These are phyloP conservation scores for Primulina tabacum DNA, from an alignment of 257 asterid genomes.

Conservation along the genomic window DNA sequence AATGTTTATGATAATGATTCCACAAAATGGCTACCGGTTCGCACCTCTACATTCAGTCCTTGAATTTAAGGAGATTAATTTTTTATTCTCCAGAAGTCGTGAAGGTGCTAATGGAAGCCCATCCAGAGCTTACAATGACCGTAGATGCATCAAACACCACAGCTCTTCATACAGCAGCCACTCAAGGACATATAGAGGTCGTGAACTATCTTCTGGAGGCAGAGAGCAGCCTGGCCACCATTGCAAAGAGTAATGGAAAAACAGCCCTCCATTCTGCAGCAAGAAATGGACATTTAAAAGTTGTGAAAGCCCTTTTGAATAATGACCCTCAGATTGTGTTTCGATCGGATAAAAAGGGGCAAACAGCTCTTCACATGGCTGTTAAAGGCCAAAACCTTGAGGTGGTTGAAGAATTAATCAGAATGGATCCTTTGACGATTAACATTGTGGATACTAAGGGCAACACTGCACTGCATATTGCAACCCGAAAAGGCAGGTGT, in stretches of 20 bases:
- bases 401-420: slow-evolving; percentile 39
- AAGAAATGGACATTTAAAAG: slow-evolving; percentile 45
- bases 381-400: slow-evolving; percentile 48
- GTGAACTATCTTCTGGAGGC: slow-evolving; percentile 46
- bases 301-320: slow-evolving; percentile 39
- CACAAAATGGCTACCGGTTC: neutral
- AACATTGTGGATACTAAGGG: slow-evolving; percentile 53
- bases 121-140: slow-evolving; percentile 58
- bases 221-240: slow-evolving; percentile 48
- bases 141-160: slow-evolving; percentile 59
- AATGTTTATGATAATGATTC: neutral
- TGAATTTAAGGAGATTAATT: neutral
- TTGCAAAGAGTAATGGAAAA: slow-evolving; percentile 53
- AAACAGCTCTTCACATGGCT: slow-evolving; percentile 63
- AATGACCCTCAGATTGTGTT: slow-evolving; percentile 40
- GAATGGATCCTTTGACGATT: slow-evolving; percentile 33
- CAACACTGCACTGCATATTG: slow-evolving; percentile 46
- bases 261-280: slow-evolving; percentile 54
- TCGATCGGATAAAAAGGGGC: slow-evolving; percentile 50
- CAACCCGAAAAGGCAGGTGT: slow-evolving; percentile 48
- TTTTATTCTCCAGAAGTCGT: slow-evolving; percentile 40
- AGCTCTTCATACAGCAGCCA: slow-evolving; percentile 52
- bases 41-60: neutral
- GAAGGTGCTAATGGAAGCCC: slow-evolving; percentile 52
- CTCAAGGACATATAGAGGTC: slow-evolving; percentile 53